Evolutionary conservation across 2,329 filamentous ascomycete genomes (phyloP), one percentile per base, ranked within the genome.

Genomic region (Aureobasidium pullulans): DNA sequence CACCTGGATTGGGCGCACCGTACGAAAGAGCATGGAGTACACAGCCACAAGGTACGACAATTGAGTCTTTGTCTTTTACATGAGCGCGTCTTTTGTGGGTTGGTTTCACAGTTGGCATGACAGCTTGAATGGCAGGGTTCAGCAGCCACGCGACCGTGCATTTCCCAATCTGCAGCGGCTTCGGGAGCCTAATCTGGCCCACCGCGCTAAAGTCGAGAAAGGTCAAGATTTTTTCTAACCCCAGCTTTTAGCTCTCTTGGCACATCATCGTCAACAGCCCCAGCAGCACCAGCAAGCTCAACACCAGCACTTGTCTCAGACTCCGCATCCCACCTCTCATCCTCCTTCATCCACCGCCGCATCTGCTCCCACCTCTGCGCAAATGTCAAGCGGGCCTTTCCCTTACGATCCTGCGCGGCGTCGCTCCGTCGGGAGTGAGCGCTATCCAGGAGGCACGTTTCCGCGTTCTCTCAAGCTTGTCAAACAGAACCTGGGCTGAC

Each of bases 321-420:
- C 16, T 3, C 1, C 40, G 4, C 61, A 62, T 11, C 50, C n/a
- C 23, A 48, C 64, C 62, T 16, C 23, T 58, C 61, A 28, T 32
- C 64, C 64, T 37, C 64, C 64, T 11, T 57, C 64, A 37, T 60
- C 62, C 13, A 57, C 65, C 16, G 61, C 64, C 34, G 62, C 69
- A 19, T 61, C 68, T 5, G 53, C 61, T 31, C 66, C 68, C 62
- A 64, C 64, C 60, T 61, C 72, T 36, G 66, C 64, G 52, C 69
- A 67, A 60, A 73, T 77, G 69, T 68, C 70, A 31, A 31, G 11
- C 32, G 50, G 15, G 3, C 50, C 50, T 0, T 73, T 74, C 62
- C 69, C 69, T 58, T 76, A 73, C 66, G 76, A 79, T 61, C 66
- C 69, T 36, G 67, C 73, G 54, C 73, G 77, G 61, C 69, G 75